Evolutionary conservation across 345 rosid species (phyloP), one percentile per base, ranked within the genome.

Genomic region (Acer yangbiense): DNA sequence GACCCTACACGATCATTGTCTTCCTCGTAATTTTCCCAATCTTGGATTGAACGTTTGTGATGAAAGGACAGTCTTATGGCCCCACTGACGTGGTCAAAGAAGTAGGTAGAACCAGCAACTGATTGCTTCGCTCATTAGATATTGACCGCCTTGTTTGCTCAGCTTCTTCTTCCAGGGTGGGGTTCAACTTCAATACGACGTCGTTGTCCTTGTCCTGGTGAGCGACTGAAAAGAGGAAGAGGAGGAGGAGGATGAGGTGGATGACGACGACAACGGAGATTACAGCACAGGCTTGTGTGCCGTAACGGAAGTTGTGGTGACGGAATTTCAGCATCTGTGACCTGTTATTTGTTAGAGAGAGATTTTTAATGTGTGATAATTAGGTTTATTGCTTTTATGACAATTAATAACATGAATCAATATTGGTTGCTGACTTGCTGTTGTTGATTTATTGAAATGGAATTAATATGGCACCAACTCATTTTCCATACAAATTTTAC

Each of bases 1-100:
- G 57, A 12, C 32, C 52, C 58, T 29, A 69, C 58, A 20, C 35
- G 57, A 27, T 27, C 63, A 29, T 25, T 52, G 14, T 71, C 21
- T 52, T 71, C 57, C n/a, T 21, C 44, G 17, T 71, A 46, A 4
- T n/a, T 57, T 18, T 32, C 65, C 48, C 48, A 71, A 20, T 71
- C 29, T 71, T 71, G 48, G 52, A 71, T 35, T 9, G 75, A 55
- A 48, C 75, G 65, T 43, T 32, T 55, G 23, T 4, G 64, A 52
- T 60, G 18, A 21, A 54, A 29, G 18, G 16, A 25, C 17, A 16
- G 52, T 57, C 65, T 1, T 2, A 72, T 71, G 52, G 32, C 20
- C 54, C 65, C 52, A 11, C 10, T 72, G n/a, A 54, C 10, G 65
- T 72, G 66, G 2, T 72, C 29, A 16, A 11, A 35, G 10, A 20